Evolutionary conservation across 352 stramenopile species (phyloP).

Genomic region (Discostella stelligera): DNA sequence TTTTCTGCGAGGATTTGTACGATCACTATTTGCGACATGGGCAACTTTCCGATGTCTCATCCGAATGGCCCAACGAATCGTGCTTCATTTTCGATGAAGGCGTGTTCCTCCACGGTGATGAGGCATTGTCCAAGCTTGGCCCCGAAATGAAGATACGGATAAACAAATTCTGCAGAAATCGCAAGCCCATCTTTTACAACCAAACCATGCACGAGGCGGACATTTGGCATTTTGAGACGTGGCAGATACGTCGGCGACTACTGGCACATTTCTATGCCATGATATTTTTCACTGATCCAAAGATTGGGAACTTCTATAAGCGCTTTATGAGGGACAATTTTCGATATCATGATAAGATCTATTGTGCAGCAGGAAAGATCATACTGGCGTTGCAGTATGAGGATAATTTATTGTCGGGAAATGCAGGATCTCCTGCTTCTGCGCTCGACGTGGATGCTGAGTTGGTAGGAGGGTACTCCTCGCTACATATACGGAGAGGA

Average conservation of each 20-base stretch:
- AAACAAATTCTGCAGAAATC: conserved; percentile 53
- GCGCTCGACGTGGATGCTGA: conserved; percentile 29
- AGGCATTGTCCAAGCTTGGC: conserved; percentile 31
- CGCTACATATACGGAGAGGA: conserved; percentile 82
- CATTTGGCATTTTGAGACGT: conserved; percentile 61
- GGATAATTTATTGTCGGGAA: conserved; percentile 13
- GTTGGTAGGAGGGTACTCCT: conserved; percentile 60
- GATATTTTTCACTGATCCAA: conserved; percentile 73
- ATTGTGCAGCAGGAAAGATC: conserved; percentile 78
- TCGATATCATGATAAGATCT: conserved; percentile 82
- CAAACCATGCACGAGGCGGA: conserved; percentile 52
- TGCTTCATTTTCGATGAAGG: conserved; percentile 72
- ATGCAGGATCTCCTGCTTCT: conserved; percentile 1
- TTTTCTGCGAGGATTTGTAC: conserved; percentile 61
- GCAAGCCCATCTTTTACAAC: conserved; percentile 57
- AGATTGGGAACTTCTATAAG: conserved; percentile 75
- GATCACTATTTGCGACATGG: conserved; percentile 51
- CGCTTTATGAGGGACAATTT: conserved; percentile 81
- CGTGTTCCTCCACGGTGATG: conserved; percentile 43
- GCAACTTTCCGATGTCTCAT: conserved; percentile 41
- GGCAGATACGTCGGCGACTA: conserved; percentile 34
- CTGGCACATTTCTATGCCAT: conserved; percentile 81
- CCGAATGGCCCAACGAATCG: conserved; percentile 26
- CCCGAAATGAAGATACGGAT: conserved; percentile 42
- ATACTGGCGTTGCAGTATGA: conserved; percentile 69